Base-by-base conservation (phyloP, 768 basidiomycete genomes). In the Calocybe indica region DNA sequence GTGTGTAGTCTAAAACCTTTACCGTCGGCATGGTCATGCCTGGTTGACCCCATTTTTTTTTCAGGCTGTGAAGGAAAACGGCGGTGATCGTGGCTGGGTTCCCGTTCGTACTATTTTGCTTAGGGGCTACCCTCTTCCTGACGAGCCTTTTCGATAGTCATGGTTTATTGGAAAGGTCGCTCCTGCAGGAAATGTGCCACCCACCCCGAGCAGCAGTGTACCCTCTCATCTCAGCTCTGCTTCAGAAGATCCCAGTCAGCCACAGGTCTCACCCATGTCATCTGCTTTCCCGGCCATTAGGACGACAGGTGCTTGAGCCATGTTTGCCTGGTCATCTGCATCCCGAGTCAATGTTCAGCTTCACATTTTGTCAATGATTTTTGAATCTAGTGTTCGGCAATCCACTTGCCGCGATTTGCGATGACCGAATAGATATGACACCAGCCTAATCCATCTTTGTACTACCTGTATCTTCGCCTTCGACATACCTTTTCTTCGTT, bases 21-120 rank as follows among this genome's bases (percentile, higher is more conserved):
- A 51, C 12, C 43, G 51, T 41, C 30, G 44, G 47, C n/a, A 53
- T 48, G 22, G 33, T 44, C 14, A 28, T 43, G 29, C 9, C 28
- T 12, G 22, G 22, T 22, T 22, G 22, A 22, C 22, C 22, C 22
- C 22, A 22, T 22, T 22, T 22, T 22, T 22, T 42, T 40, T 37
- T 49, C 56, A 92, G 89, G 91, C 91, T 53, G 92, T 97, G 59
- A 93, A 94, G 66, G 90, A 96, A 60, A 85, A 88, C 10, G 83
- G 84, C 14, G 95, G 95, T 38, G 88, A 92, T 65, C 82, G 95
- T 52, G 95, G 95, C 34, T 98, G 95, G 95, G 92, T 96, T 15
- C 94, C 94, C 5, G 84, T 85, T 64, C 50, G 83, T 72, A 35
- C 4, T 46, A 35, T 30, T 31, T 51, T 47, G 12, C 32, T 14